phyloP scores from a whole-genome alignment of 257 asterid genomes.

The Solanum habrochaites region DNA sequence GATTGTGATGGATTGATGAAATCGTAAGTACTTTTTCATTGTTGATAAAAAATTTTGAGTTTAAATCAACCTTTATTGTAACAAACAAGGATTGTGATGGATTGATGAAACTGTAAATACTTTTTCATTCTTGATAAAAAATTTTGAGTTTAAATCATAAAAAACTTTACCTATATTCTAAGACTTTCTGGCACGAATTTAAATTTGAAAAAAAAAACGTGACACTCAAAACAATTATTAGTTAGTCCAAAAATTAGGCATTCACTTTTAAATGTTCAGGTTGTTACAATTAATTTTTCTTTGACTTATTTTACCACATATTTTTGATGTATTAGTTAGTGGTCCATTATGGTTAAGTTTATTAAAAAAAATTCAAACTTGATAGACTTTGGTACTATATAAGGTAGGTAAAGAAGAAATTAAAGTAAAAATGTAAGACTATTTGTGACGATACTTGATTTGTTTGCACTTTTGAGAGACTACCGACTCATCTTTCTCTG shows the following conservation, averaged over 20 bases:
- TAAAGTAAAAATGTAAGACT: background rate
- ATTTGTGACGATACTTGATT: background rate
- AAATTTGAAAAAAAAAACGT: too few relatives aligned
- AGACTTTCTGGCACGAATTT: rapidly evolving
- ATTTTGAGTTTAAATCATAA: too few relatives aligned
- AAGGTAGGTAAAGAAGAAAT: background rate
- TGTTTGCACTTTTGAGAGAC: too few relatives aligned
- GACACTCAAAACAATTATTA: too few relatives aligned
- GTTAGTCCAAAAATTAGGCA: too few relatives aligned
- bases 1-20: too few relatives aligned
- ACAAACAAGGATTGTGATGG: too few relatives aligned
- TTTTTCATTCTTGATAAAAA: too few relatives aligned
- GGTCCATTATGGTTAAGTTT: background rate
- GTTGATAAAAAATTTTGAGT: rapidly evolving
- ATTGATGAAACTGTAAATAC: rapidly evolving
- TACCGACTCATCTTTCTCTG: rapidly evolving
- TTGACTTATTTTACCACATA: background rate
- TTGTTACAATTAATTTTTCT: background rate
- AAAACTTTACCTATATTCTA: too few relatives aligned
- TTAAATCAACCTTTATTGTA: too few relatives aligned
- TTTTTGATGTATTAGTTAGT: background rate
- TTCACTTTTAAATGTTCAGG: background rate
- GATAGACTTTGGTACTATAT: background rate
- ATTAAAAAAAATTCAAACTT: background rate
- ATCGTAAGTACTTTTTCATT: too few relatives aligned